These are phyloP conservation scores for Globisporangium lucens DNA, from an alignment of 352 stramenopile genomes.

Conservation along the genomic window DNA sequence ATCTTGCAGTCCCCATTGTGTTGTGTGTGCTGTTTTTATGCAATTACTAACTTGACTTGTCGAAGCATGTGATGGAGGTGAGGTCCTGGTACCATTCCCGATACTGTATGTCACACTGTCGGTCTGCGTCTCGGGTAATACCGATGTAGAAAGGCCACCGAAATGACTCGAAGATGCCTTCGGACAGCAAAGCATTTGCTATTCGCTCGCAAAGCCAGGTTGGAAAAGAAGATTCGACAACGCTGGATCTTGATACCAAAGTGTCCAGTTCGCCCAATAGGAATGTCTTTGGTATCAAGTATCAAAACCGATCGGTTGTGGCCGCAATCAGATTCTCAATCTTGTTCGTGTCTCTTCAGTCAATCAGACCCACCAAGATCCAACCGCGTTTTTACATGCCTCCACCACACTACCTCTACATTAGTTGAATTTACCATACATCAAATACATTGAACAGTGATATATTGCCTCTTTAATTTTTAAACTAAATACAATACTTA, in stretches of 20 bases:
- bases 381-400: neutral
- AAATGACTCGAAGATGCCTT: neutral
- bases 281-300: neutral
- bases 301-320: neutral
- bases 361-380: neutral
- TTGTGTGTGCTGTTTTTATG: neutral
- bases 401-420: neutral
- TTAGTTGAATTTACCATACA: too few relatives aligned
- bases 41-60: neutral
- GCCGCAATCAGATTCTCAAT: neutral
- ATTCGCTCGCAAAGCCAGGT: neutral
- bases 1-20: neutral
- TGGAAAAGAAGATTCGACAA: neutral
- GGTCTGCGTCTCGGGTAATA: neutral
- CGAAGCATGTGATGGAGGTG: neutral
- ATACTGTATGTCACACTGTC: neutral
- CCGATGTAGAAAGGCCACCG: neutral
- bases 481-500: neutral
- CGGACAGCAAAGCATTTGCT: neutral
- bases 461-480: too few relatives aligned
- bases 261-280: neutral
- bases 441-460: too few relatives aligned
- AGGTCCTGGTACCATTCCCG: neutral
- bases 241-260: neutral
- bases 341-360: slow-evolving; percentile 8